Evolutionary conservation across 1,139 yeast genomes (phyloP).

Genomic region (Suhomyces bribrorum): DNA sequence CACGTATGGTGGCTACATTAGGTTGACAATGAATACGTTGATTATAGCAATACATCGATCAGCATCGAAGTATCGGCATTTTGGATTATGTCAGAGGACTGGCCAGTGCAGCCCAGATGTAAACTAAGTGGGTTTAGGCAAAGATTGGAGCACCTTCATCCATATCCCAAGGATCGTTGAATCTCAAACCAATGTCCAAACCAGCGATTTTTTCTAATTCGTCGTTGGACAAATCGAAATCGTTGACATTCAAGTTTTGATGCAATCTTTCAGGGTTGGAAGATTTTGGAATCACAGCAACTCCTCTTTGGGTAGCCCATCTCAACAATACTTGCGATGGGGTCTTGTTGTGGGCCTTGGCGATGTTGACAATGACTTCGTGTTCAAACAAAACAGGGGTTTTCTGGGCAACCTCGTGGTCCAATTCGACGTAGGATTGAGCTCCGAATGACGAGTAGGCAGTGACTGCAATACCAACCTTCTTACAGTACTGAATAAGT

Average conservation of each 20-base stretch:
- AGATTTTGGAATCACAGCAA: conserved; percentile 77
- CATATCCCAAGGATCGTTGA: conserved; percentile 88
- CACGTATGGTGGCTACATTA: no score
- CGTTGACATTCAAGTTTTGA: conserved; percentile 57
- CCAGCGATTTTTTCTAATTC: conserved; percentile 54
- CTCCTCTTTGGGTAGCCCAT: conserved; percentile 77
- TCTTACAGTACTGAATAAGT: conserved; percentile 63
- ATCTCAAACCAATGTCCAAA: conserved; percentile 71
- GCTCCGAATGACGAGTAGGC: conserved; percentile 90
- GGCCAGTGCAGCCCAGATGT: no score
- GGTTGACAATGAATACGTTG: no score
- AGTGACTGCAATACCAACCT: conserved; percentile 65
- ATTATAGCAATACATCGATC: no score
- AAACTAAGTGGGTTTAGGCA: no score
- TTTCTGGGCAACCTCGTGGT: conserved; percentile 51
- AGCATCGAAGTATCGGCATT: no score
- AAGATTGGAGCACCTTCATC: conserved; percentile 56
- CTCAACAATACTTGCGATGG: conserved; percentile 70
- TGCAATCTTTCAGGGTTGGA: conserved; percentile 60
- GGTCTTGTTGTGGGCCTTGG: conserved; percentile 51
- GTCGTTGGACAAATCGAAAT: conserved; percentile 52
- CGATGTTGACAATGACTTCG: conserved; percentile 52
- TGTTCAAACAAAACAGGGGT: conserved; percentile 60
- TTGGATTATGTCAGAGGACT: no score
- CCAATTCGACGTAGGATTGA: conserved; percentile 64